Conservation (phyloP, 768 basidiomycete species). For the Suillus cothurnatus region DNA sequence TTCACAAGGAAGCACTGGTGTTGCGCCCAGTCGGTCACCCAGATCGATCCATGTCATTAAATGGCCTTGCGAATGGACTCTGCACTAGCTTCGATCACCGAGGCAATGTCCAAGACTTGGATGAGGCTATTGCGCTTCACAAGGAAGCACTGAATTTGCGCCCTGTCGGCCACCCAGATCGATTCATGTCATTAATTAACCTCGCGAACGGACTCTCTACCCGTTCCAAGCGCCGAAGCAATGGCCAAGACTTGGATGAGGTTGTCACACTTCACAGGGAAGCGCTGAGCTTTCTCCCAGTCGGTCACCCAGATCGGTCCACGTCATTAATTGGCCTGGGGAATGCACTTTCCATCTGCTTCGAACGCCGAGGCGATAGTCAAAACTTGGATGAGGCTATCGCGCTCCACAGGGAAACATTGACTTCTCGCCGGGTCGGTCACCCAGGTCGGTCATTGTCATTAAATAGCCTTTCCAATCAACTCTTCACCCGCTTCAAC, state of each 20-base stretch:
- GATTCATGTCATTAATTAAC: neutral
- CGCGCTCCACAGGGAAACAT: no score
- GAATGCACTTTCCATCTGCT: no score
- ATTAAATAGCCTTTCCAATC: no score
- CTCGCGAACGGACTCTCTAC: no score
- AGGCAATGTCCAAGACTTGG: neutral
- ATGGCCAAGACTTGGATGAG: no score
- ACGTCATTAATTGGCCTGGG: neutral
- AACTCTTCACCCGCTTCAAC: no score
- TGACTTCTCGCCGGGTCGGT: no score
- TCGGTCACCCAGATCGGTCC: conserved; percentile 10
- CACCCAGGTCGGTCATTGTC: no score
- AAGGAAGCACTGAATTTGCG: conserved; percentile 16
- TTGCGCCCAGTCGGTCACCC: conserved; percentile 16
- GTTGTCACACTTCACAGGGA: conserved; percentile 5
- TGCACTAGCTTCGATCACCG: neutral
- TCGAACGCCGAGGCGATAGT: neutral
- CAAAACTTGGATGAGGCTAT: no score
- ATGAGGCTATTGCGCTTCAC: conserved; percentile 11
- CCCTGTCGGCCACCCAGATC: conserved; percentile 14
- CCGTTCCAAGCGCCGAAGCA: no score
- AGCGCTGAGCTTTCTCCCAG: conserved; percentile 17
- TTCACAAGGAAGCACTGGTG: neutral
- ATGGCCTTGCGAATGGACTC: conserved; percentile 17
- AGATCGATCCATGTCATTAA: conserved; percentile 13